Evolutionary conservation across 306 rosid species (phyloP).

Genomic region (Arachis stenosperma): DNA sequence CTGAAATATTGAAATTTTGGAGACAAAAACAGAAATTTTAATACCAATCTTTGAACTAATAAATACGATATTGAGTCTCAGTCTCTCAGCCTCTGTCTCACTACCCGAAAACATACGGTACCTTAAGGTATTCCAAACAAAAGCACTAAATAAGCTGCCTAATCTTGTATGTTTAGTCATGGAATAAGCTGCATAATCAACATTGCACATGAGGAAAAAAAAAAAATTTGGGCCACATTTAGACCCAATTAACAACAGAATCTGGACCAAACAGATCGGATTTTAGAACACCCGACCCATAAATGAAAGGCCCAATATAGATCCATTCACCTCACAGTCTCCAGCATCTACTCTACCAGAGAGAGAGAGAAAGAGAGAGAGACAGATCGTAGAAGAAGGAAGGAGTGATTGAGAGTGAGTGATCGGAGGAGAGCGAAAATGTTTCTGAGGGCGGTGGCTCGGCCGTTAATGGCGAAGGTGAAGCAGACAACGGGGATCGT

Average conservation of each 20-base stretch:
- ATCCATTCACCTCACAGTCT: not conserved
- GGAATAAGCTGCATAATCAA: too few relatives aligned
- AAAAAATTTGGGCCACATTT: not conserved
- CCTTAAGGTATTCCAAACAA: too few relatives aligned
- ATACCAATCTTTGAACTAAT: too few relatives aligned
- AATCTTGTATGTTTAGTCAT: too few relatives aligned
- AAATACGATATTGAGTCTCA: too few relatives aligned
- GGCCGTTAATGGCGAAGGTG: conserved; percentile 87
- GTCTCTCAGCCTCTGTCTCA: too few relatives aligned
- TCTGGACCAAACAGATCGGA: not conserved
- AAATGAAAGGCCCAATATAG: not conserved
- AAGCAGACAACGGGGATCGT: conserved; percentile 90
- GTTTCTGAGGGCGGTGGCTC: conserved; percentile 78
- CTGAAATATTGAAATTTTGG: too few relatives aligned
- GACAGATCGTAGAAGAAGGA: not conserved
- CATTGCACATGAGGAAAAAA: too few relatives aligned
- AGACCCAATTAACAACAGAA: not conserved
- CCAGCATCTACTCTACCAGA: not conserved
- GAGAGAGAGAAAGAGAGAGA: not conserved
- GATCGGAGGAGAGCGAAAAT: conserved; percentile 38
- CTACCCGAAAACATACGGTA: too few relatives aligned
- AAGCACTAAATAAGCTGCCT: too few relatives aligned
- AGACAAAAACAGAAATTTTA: too few relatives aligned
- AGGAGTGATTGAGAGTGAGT: not conserved
- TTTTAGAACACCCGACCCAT: not conserved